Evolutionary conservation across 2,329 filamentous ascomycete species (phyloP), one percentile per base, ranked within the genome.

Genomic region (Fonsecaea pedrosoi): DNA sequence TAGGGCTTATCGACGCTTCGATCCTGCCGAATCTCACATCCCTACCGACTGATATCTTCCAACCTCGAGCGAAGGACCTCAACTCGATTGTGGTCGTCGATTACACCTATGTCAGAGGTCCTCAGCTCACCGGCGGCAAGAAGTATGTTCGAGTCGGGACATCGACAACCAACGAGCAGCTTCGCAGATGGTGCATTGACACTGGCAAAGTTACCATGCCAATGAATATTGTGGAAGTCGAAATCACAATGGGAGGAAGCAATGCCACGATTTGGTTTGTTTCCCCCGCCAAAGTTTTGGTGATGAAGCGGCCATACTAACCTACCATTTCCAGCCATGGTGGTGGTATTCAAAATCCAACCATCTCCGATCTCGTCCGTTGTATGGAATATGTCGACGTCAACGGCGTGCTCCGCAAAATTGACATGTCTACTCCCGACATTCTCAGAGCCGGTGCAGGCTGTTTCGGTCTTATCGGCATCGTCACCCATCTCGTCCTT

Each of bases 401-500:
- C 57, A 79, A 84, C 64, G 82, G 82, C 4, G 48, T 18, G 5
- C 62, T 68, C 32, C 53, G 64, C 38, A 74, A 75, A 5, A 73
- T 78, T 54, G 81, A 78, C 48, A 73, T 73, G 6, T 77, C 83
- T 30, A 76, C 77, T 55, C 76, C 82, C 12, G 75, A 76, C 9
- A 69, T 72, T 1, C 75, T 84, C 53, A 74, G 74, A 59, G 82
- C 81, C 6, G 82, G 81, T 1, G 79, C 80, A 9, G 80, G 80
- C 2, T 79, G 77, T 62, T 83, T 84, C 55, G 82, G 82, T 1
- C 76, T 84, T 2, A 76, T 84, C 18, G 82, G 82, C 3, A 77
- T 84, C 15, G 77, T 84, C 13, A 84, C 82, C 0, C 81, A 84
- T 69, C 76, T 84, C 54, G 83, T 82, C 0, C 77, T 83, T 25